Base-by-base conservation (phyloP, 257 asterid species). In the Misopates orontium region DNA sequence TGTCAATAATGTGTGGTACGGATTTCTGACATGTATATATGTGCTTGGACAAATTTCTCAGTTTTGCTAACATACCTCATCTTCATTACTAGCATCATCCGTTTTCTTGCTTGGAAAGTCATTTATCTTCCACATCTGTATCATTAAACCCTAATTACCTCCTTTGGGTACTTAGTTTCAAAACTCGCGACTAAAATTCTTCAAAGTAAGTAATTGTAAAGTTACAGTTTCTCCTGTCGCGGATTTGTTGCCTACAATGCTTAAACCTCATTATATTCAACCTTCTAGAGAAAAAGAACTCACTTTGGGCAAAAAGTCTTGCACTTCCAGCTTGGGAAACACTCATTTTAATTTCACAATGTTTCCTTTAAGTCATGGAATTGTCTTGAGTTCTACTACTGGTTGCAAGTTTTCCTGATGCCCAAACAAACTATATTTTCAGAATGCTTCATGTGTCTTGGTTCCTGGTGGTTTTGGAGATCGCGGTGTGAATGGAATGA, bases 391-490 rank as follows among this genome's bases (percentile, higher is more conserved):
- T 41, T 41, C 54, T 53, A 42, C 25, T 54, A 44, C 70, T 53
- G 18, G 56, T 32, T 55, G 51, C 54, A 48, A 22, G 61, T 59
- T 61, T 42, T 67, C 7, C 36, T 70, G 47, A 63, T 39, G 16
- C 64, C 36, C 58, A 57, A 51, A 42, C 59, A 42, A 40, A 41
- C 64, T 66, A 14, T 23, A 44, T 55, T 67, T 70, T 71, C 82
- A 90, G 99, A 87, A 80, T 42, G 97, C 96, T 44, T 80, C 95
- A 31, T 89, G 99, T 72, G 79, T 94, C 78, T 81, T 94, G 87
- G 95, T 94, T 72, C 99, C 99, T 77, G 97, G 97, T 75, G 99
- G 99, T 51, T 94, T 94, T 70, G 99, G 98, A 70, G 99, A 94
- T 72, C 96, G 98, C 70, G 99, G 99, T 68, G 86, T 94, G 60